Conservation (phyloP, 805 yeast genomes). For the Maudiozyma pseudohumilis region DNA sequence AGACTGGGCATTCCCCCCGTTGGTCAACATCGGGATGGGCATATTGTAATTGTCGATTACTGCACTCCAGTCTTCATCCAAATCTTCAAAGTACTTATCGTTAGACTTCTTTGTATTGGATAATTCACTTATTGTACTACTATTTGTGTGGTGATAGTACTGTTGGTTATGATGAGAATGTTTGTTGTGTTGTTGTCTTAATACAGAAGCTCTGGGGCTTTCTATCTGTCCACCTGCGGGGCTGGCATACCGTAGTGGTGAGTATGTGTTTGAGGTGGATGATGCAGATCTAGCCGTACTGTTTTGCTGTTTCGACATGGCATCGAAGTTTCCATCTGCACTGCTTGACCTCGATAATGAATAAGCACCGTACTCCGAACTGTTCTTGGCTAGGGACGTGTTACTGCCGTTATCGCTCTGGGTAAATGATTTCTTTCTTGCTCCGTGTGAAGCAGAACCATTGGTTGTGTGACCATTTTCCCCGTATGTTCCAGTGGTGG, state of each 20-base stretch:
- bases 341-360: neutral
- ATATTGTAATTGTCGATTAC: constrained; percentile 40
- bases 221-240: constrained; percentile 11
- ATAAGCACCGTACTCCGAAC: constrained; percentile 1
- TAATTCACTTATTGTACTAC: constrained; percentile 3
- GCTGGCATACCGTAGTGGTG: constrained; percentile 20
- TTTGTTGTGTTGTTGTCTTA: constrained; percentile 8
- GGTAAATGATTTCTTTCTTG: too few relatives aligned
- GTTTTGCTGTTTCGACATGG: constrained; percentile 22
- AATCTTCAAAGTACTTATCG: constrained; percentile 45
- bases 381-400: too few relatives aligned
- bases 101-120: constrained; percentile 17
- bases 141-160: constrained; percentile 9
- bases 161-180: constrained; percentile 8
- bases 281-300: constrained; percentile 6
- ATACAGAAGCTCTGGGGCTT: constrained; percentile 11
- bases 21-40: constrained; percentile 26
- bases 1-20: constrained; percentile 23
- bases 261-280: constrained; percentile 14
- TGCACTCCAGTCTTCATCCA: constrained; percentile 92
- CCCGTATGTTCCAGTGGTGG: neutral
- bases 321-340: constrained; percentile 21
- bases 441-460: neutral
- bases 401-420: neutral
- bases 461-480: neutral